These are phyloP conservation scores for Cladosporium sp. DNA, from an alignment of 2,329 filamentous ascomycete species.

Conservation along the genomic window DNA sequence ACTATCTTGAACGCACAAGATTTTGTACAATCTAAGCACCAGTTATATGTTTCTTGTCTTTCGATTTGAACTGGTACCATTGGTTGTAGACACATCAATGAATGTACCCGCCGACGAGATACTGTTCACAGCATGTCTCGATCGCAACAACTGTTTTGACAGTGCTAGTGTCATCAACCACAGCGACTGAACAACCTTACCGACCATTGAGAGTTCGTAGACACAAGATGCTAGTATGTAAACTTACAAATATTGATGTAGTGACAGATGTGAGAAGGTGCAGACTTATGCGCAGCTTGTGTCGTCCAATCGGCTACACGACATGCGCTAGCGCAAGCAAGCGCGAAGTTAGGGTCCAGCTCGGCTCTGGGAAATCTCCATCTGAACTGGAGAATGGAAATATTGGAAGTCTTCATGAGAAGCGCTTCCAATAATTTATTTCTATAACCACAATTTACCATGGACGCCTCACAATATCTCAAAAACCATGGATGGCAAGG, in stretches of 20 bases:
- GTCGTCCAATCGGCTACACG: not conserved
- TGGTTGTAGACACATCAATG: too few species aligned
- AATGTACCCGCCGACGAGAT: too few species aligned
- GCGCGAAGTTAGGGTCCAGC: not conserved
- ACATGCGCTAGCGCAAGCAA: not conserved
- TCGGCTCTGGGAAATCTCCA: not conserved
- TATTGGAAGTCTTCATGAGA: not conserved
- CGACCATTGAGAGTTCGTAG: too few species aligned
- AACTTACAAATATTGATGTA: not conserved
- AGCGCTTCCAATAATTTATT: not conserved
- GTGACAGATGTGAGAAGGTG: not conserved
- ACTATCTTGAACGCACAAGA: too few species aligned
- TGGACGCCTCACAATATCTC: constrained; percentile 84
- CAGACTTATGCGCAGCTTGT: not conserved
- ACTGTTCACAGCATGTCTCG: too few species aligned
- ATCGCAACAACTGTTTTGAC: too few species aligned
- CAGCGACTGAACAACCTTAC: too few species aligned
- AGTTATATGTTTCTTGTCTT: too few species aligned
- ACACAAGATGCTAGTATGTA: not conserved
- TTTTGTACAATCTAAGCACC: too few species aligned
- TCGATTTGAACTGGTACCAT: too few species aligned
- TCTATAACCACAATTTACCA: constrained; percentile 40
- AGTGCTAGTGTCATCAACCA: too few species aligned
- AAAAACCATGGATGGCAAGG: constrained; percentile 88
- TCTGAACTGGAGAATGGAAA: not conserved